phyloP scores from a whole-genome alignment of 176 grass and related monocot genomes.

The Urochloa ruziziensis region DNA sequence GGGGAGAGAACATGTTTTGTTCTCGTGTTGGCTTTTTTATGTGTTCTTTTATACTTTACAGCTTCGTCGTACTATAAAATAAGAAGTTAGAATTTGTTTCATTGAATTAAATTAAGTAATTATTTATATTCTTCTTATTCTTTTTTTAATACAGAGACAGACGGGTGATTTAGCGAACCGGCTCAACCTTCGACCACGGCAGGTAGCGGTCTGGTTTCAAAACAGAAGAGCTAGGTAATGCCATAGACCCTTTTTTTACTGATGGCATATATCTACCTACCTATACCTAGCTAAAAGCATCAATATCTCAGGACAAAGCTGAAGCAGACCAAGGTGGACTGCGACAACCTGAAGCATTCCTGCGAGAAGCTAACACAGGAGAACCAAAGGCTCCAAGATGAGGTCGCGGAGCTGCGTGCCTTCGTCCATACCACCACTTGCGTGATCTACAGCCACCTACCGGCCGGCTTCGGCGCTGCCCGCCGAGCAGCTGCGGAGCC shows the following conservation, averaged over 20 bases:
- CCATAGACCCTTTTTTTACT: no score
- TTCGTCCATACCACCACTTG: neutral
- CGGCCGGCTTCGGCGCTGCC: no score
- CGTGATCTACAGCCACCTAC: no score
- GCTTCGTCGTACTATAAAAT: neutral
- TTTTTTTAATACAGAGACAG: conserved; percentile 19
- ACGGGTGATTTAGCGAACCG: conserved; percentile 37
- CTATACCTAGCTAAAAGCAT: neutral
- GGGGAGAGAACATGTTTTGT: neutral
- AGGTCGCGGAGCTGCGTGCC: conserved; percentile 46
- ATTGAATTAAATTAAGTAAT: neutral
- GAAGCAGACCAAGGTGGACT: conserved; percentile 56
- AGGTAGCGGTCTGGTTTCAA: conserved; percentile 57
- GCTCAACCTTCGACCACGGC: no score
- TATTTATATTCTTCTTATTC: neutral
- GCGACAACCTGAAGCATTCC: conserved; percentile 38
- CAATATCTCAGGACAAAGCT: conserved; percentile 45
- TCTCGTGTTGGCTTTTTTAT: neutral
- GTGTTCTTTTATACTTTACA: neutral
- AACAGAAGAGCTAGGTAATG: conserved; percentile 54
- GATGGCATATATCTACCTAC: no score
- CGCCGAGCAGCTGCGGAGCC: no score
- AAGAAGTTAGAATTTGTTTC: neutral
- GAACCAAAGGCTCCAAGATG: conserved; percentile 37
- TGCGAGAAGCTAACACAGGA: conserved; percentile 40